A percentile compares a stretch with the other conserved stretches of the same genome.
These are phyloP conservation scores for Irpex lacteus DNA, from an alignment of 1,284 basidiomycete genomes.

Conservation along the genomic window DNA sequence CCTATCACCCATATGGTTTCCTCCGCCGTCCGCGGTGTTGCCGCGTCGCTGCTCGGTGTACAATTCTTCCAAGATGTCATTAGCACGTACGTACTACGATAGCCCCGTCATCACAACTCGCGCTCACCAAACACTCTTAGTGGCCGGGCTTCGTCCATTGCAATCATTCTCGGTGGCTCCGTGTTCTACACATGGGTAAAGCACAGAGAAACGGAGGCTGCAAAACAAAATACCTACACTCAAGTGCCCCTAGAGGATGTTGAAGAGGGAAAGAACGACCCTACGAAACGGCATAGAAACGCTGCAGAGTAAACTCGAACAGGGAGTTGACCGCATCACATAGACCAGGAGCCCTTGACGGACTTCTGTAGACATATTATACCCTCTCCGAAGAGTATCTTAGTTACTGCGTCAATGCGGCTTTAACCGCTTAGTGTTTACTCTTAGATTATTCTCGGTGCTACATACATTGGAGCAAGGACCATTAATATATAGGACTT, in stretches of 20 bases:
- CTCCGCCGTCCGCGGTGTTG: constrained; percentile 81
- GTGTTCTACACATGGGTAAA: constrained; percentile 87
- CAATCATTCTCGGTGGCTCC: constrained; percentile 76
- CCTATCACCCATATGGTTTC: constrained; percentile 93
- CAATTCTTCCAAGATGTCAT: constrained; percentile 77
- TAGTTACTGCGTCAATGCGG: background rate
- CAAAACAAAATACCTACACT: constrained; percentile 34
- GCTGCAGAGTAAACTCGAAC: constrained; percentile 3
- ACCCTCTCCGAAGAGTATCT: background rate
- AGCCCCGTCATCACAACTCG: background rate
- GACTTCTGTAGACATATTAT: background rate
- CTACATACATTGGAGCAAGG: background rate
- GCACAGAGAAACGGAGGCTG: constrained; percentile 55
- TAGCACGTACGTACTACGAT: constrained; percentile 52
- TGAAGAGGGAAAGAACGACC: constrained; percentile 39
- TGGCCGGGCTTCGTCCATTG: constrained; percentile 77
- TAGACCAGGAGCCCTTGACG: too few species aligned
- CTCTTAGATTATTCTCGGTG: background rate
- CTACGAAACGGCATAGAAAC: constrained; percentile 13
- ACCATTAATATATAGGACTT: background rate
- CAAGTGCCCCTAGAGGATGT: constrained; percentile 48
- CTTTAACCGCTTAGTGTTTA: background rate
- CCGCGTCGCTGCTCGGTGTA: constrained; percentile 73
- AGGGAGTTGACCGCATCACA: too few species aligned
- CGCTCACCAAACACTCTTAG: constrained; percentile 34